Evolutionary conservation across 495 filamentous ascomycete species (phyloP), one percentile per base, ranked within the genome.

Genomic region (Aspergillus steynii): DNA sequence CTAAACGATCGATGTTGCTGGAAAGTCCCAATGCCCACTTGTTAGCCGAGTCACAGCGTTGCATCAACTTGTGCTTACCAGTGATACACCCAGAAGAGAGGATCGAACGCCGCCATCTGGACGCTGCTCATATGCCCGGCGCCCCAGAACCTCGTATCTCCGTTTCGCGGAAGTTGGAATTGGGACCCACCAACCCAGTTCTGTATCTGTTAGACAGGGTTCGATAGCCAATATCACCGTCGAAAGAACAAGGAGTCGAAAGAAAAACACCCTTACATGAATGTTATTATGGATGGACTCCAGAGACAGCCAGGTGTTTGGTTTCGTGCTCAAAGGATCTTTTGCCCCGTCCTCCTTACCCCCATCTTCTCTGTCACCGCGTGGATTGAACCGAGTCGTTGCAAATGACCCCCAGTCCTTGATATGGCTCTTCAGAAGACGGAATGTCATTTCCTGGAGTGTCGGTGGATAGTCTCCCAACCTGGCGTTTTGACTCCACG

Each of bases 1-100:
- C 53, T 29, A 59, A 34, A 10, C 57, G 57, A 49, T 59, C 57
- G 48, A 59, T 53, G 32, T 59, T 59, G 14, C 57, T 59, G 28
- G 28, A 9, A 4, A 31, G 0, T 52, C 29, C 53, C 47, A 50
- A 8, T 14, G 25, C 12, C 28, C 34, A 26, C 29, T 25, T 32
- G 15, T 20, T 20, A 20, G 20, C 20, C 20, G 20, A 20, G 20
- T 20, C 20, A 20, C 20, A 20, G 20, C 20, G 20, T 20, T 20
- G 20, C 20, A 20, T 20, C 29, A 28, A 49, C 14, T 55, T 25
- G 45, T 32, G 14, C 34, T 28, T 49, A 59, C 57, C 27, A 37
- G 29, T 59, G 57, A 31, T 52, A 50, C 8, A 59, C 26, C 25
- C 20, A 59, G 12, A 59, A 59, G 29, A 59, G 53, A 32, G 57